phyloP scores from a whole-genome alignment of 257 asterid genomes.

The Parsonsia alboflavescens region DNA sequence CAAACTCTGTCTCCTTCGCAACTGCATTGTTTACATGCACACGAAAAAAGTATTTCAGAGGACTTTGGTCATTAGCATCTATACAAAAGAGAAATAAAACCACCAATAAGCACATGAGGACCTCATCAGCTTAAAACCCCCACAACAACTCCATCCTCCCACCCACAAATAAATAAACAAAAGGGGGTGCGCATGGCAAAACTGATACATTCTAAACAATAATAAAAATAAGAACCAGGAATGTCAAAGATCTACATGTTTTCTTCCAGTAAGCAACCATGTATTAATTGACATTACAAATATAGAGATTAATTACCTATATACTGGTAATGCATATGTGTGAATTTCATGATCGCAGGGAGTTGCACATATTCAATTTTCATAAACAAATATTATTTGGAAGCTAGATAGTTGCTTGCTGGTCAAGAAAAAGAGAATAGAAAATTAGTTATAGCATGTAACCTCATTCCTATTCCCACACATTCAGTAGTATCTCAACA shows the following conservation, averaged over 20 bases:
- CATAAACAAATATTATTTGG: background rate
- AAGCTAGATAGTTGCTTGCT: background rate
- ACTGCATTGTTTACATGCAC: slow-evolving; percentile 46
- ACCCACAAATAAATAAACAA: too few relatives aligned
- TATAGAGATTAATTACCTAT: background rate
- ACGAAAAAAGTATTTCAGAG: background rate
- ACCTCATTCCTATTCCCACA: background rate
- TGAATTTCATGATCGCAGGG: background rate
- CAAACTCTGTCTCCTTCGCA: slow-evolving; percentile 92
- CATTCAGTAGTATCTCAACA: background rate
- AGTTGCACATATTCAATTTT: background rate
- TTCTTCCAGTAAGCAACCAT: background rate
- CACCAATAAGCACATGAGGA: background rate
- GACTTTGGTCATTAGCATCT: background rate
- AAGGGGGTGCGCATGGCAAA: too few relatives aligned
- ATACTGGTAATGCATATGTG: background rate
- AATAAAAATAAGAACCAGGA: too few relatives aligned
- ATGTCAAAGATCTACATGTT: background rate
- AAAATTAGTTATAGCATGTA: background rate
- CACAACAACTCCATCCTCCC: background rate
- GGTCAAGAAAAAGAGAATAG: background rate
- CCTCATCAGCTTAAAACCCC: background rate
- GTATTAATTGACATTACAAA: background rate
- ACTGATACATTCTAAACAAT: background rate
- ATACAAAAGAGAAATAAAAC: background rate